phyloP scores from a whole-genome alignment of 2,329 filamentous ascomycete genomes.

The Stromatinia cepivora region DNA sequence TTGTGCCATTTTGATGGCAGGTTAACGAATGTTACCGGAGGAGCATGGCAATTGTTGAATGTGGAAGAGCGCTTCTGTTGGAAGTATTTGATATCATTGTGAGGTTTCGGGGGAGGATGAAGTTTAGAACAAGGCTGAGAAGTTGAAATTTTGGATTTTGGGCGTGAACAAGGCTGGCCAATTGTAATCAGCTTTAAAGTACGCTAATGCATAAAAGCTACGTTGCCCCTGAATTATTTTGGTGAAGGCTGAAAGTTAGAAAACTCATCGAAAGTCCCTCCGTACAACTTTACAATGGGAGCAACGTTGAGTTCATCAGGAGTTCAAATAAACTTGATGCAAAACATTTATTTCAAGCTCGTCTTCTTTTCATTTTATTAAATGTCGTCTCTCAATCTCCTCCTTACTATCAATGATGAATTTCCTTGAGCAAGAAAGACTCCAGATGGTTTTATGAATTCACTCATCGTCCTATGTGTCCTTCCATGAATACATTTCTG shows the following conservation, averaged over 20 bases:
- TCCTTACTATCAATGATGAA: not conserved
- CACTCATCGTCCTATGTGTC: not conserved
- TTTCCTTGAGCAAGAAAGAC: not conserved
- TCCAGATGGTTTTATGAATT: not conserved
- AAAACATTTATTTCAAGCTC: not conserved
- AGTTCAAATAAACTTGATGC: not conserved
- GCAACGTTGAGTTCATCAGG: not conserved
- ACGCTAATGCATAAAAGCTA: not conserved
- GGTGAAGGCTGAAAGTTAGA: not conserved
- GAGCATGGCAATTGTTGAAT: constrained; percentile 20
- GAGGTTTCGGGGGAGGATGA: constrained; percentile 32
- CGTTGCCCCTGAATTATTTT: not conserved
- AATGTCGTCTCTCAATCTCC: not conserved
- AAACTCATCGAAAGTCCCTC: too few species aligned
- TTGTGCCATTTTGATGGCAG: constrained; percentile 32
- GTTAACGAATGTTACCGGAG: constrained; percentile 25
- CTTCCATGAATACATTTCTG: too few species aligned
- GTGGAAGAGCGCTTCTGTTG: not conserved
- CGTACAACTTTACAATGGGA: not conserved
- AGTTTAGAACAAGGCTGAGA: constrained; percentile 36
- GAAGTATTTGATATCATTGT: constrained; percentile 28
- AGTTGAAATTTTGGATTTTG: constrained; percentile 18
- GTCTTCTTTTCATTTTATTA: not conserved
- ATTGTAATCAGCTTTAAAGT: not conserved
- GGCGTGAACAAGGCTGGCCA: constrained; percentile 21